A percentile compares a stretch with the other conserved stretches of the same genome.
phyloP scores from a whole-genome alignment of 1,139 yeast species.

The Debaryomycetaceae sp. region DNA sequence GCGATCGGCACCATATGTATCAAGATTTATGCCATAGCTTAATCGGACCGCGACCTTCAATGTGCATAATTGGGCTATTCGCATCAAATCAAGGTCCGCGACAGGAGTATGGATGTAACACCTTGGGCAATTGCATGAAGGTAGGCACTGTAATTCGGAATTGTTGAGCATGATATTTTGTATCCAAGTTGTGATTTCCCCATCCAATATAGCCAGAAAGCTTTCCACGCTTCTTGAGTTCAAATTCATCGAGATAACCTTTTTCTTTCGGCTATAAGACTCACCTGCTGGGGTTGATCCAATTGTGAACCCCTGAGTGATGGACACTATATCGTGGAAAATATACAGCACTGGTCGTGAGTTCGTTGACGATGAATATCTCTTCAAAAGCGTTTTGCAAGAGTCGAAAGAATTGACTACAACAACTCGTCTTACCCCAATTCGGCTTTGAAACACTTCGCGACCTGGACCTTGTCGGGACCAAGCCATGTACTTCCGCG shows the following conservation, averaged over 20 bases:
- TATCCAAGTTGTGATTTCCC: conserved; percentile 33
- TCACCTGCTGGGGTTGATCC: conserved; percentile 73
- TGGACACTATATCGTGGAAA: conserved; percentile 63
- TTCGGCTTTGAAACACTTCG: conserved; percentile 54
- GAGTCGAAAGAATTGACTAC: conserved; percentile 63
- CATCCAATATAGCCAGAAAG: conserved; percentile 38
- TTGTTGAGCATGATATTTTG: conserved; percentile 20
- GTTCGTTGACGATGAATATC: conserved; percentile 48
- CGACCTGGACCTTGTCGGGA: conserved; percentile 31
- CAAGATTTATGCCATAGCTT: conserved; percentile 57
- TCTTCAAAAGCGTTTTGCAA: conserved; percentile 51
- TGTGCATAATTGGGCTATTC: conserved; percentile 48
- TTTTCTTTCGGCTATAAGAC: conserved; percentile 50
- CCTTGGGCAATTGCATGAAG: conserved; percentile 17
- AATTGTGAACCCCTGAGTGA: conserved; percentile 61
- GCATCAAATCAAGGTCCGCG: conserved; percentile 38
- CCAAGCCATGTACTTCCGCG: conserved; percentile 49
- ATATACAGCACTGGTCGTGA: conserved; percentile 68
- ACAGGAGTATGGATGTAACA: conserved; percentile 11
- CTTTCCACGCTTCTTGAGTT: conserved; percentile 32
- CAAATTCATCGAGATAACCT: conserved; percentile 48
- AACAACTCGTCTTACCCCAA: conserved; percentile 54
- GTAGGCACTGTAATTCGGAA: conserved; percentile 18
- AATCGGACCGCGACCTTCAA: conserved; percentile 53
- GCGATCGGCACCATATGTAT: conserved; percentile 35